Evolutionary conservation across 1,284 basidiomycete genomes (phyloP).

Genomic region (Microbotryomycetes sp.): DNA sequence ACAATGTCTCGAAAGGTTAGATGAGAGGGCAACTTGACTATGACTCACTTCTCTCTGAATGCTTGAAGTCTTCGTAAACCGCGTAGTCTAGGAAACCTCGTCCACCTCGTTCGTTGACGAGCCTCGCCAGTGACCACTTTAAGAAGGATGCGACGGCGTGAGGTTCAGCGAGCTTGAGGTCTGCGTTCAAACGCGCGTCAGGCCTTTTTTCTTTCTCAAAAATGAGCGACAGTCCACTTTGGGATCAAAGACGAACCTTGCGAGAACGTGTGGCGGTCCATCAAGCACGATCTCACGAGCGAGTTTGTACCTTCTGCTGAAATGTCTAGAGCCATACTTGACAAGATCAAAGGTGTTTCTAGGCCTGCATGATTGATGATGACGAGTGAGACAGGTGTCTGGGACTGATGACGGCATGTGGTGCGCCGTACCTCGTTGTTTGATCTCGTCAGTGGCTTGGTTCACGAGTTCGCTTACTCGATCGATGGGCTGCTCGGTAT

Average conservation of each 20-base stretch:
- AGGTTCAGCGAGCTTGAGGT: constrained; percentile 69
- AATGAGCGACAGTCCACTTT: background rate
- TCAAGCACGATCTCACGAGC: constrained; percentile 67
- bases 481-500: constrained; percentile 1
- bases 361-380: constrained; percentile 50
- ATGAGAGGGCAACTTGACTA: background rate
- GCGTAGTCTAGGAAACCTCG: constrained; percentile 34
- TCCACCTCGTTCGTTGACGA: constrained; percentile 29
- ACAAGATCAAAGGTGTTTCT: constrained; percentile 82
- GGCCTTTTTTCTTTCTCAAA: background rate
- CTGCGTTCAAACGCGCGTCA: constrained; percentile 44
- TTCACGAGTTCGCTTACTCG: constrained; percentile 18
- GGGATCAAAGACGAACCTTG: constrained; percentile 9
- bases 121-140: constrained; percentile 36
- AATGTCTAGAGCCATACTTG: constrained; percentile 74
- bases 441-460: constrained; percentile 15
- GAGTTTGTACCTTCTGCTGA: constrained; percentile 61
- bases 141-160: constrained; percentile 61
- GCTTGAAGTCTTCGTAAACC: constrained; percentile 25
- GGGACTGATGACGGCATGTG: background rate
- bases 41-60: constrained; percentile 17
- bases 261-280: constrained; percentile 15
- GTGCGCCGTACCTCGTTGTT: constrained; percentile 11
- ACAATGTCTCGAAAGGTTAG: background rate
- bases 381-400: background rate